Conservation (phyloP, 192 early-diverging fungal genomes). For the Chytriomyces confervae region DNA sequence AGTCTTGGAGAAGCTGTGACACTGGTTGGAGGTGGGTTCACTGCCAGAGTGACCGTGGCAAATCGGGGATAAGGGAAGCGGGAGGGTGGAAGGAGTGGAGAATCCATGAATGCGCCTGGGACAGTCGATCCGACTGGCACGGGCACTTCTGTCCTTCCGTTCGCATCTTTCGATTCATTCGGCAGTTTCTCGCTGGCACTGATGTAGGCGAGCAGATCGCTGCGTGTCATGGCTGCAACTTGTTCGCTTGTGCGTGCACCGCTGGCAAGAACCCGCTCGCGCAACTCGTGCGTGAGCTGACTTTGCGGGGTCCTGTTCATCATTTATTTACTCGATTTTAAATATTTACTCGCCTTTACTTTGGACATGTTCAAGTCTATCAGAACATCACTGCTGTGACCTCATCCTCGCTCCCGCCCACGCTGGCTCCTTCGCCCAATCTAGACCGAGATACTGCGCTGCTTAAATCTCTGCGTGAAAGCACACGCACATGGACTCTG, state of each 20-base stretch:
- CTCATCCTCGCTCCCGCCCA: no score
- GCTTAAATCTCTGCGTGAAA: no score
- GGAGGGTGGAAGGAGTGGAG: neutral
- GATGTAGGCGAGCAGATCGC: neutral
- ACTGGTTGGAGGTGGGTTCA: neutral
- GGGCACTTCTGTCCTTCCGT: neutral
- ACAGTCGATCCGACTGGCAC: neutral
- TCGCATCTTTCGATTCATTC: neutral
- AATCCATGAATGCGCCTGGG: neutral
- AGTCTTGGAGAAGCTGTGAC: neutral
- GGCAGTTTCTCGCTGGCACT: neutral
- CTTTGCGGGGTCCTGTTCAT: no score
- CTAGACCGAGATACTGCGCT: no score
- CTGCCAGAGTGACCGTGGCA: neutral
- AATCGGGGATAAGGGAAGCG: slow-evolving; percentile 19
- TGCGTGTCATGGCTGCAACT: neutral
- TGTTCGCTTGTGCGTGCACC: neutral
- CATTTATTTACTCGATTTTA: no score
- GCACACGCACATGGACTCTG: no score
- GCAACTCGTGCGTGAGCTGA: neutral
- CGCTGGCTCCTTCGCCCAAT: no score
- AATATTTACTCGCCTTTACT: no score
- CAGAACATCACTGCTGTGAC: no score
- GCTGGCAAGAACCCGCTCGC: neutral
- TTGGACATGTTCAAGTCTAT: no score